Evolutionary conservation across 2,329 filamentous ascomycete genomes (phyloP).

Genomic region (Sclerotinia trifoliorum): DNA sequence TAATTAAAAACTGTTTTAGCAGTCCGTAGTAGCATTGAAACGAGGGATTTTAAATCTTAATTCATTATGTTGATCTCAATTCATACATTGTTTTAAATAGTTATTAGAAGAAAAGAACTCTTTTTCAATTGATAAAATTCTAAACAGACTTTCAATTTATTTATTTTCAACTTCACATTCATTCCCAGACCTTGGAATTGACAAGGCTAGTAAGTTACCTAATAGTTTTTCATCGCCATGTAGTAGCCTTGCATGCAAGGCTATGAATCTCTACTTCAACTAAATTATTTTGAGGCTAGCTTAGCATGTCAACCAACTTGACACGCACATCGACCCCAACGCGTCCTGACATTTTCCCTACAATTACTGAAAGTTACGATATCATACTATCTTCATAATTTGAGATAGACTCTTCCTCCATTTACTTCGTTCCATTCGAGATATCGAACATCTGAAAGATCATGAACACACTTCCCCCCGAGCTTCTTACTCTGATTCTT

Average conservation of each 20-base stretch:
- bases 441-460: background rate
- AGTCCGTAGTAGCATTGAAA: no score
- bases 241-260: constrained; percentile 12
- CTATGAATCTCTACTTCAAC: background rate
- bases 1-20: no score
- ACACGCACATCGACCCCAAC: no score
- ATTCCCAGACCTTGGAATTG: background rate
- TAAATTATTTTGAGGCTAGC: constrained; percentile 5
- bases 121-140: no score
- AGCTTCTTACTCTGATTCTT: constrained; percentile 50
- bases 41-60: no score
- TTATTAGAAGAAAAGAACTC: no score
- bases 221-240: background rate
- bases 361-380: background rate
- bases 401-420: background rate
- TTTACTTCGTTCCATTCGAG: background rate
- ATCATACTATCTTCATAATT: background rate
- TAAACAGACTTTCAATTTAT: no score
- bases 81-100: no score
- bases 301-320: background rate
- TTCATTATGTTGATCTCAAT: no score
- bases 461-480: constrained; percentile 49
- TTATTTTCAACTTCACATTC: no score
- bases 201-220: background rate
- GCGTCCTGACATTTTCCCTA: background rate